Base-by-base conservation (phyloP, 2,329 filamentous ascomycete genomes). In the Xylariaceae sp. region DNA sequence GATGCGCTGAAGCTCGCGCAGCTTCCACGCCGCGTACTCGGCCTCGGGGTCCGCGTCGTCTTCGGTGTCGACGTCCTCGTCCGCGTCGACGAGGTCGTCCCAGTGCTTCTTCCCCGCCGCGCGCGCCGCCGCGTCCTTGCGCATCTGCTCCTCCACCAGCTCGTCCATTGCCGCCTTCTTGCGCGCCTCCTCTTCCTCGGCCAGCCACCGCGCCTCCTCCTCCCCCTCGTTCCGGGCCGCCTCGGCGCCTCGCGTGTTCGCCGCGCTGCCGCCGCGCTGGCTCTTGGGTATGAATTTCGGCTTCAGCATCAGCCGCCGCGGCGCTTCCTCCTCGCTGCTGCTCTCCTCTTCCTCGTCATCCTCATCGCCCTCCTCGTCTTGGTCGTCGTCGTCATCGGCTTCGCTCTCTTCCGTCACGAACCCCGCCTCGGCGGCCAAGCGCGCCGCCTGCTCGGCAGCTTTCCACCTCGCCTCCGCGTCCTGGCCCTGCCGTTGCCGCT, bases 21-120 rank as follows among this genome's bases (percentile, higher is more conserved):
- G 73, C 59, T 90, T 92, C 90, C 92, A 98, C 0, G 89, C 88
- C 5, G 88, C 88, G 47, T 83, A 78, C 62, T 98, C 92, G 6
- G 87, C 88, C 47, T 85, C 88, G 0, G 87, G 85, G 60, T 97
- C 88, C 3, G 89, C 55, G 24, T 80, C 87, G 59, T 98, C 92
- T 2, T 83, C 86, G 54, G 95, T 92, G 62, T 97, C 88, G 14
- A 97, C 82, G 33, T 86, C 85, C 23, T 81, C 79, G 41, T 78
- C 78, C 17, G 78, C 78, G 15, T 76, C 74, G 4, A 81, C 77
- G n/a, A 68, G 64, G 50, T 87, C 81, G 53, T 95, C 89, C 88
- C 89, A 96, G 55, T 88, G 81, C 59, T 86, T 88, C 63, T 87
- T 88, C 9, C 81, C 83, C 0, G 80, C 78, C 1, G 81, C 81